Percentiles rank a stretch among this genome's conserved stretches.
These are phyloP conservation scores for Kentomonas sorsogonicus DNA, from an alignment of 208 protist genomes.

Conservation along the genomic window DNA sequence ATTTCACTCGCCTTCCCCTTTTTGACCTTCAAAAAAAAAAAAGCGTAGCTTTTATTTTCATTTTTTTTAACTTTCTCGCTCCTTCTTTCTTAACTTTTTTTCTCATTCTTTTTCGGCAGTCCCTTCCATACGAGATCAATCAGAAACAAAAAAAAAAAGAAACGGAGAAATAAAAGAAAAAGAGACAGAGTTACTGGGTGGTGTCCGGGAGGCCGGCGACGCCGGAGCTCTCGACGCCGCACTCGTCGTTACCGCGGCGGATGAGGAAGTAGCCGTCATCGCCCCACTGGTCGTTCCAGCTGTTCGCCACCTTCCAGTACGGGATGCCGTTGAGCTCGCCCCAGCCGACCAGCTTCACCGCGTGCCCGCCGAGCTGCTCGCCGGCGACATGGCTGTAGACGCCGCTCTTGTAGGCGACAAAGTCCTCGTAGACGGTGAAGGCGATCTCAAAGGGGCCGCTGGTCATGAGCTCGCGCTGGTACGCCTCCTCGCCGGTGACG, in stretches of 20 bases:
- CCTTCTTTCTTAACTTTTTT: no score
- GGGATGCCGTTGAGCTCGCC: conserved; percentile 50
- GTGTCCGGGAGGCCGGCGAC: conserved; percentile 34
- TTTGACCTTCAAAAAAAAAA: no score
- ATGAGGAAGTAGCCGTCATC: conserved; percentile 85
- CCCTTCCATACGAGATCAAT: no score
- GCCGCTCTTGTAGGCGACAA: conserved; percentile 83
- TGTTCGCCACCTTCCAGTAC: conserved; percentile 92
- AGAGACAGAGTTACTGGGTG: conserved; percentile 14
- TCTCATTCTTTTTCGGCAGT: no score
- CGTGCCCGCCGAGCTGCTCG: conserved; percentile 68
- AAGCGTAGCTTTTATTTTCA: no score
- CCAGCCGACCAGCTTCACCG: conserved; percentile 86
- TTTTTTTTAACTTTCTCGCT: no score
- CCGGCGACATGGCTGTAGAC: conserved; percentile 85
- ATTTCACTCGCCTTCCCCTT: no score
- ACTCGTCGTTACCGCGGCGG: conserved; percentile 65
- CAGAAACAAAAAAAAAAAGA: conserved; percentile 2
- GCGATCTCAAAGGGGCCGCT: conserved; percentile 86
- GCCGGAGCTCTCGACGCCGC: conserved; percentile 66
- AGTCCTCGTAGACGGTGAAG: conserved; percentile 89
- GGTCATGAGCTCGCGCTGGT: conserved; percentile 80
- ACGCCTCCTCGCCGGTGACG: conserved; percentile 47
- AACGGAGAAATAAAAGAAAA: conserved; percentile 14
- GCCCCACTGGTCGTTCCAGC: conserved; percentile 86